Conservation (phyloP, 345 rosid genomes). For the Orychophragmus violaceus region DNA sequence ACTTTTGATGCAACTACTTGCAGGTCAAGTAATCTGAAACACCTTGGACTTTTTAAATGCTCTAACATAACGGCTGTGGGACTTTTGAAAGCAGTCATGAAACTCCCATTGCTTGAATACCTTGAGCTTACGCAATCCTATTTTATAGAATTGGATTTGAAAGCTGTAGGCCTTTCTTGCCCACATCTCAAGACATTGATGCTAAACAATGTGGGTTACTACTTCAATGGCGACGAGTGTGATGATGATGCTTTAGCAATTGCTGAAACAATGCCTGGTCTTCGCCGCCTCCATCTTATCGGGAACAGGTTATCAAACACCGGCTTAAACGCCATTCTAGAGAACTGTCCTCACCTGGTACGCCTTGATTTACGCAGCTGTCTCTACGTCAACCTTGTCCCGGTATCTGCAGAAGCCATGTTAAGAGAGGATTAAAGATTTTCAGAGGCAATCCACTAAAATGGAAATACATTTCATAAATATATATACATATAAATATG, state of each 20-base stretch:
- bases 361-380: neutral
- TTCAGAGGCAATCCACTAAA: too few relatives aligned
- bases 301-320: neutral
- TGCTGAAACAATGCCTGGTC: neutral
- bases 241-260: neutral
- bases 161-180: neutral
- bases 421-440: neutral
- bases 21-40: conserved; percentile 31
- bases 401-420: neutral
- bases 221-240: neutral
- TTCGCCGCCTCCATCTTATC: neutral
- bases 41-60: conserved; percentile 33
- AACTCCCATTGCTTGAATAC: neutral
- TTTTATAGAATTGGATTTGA: neutral
- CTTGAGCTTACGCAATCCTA: neutral
- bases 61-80: neutral
- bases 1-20: neutral
- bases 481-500: too few relatives aligned
- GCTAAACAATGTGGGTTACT: neutral
- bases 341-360: neutral
- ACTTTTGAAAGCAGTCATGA: conserved; percentile 6
- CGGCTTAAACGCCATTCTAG: conserved; percentile 1
- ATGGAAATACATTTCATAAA: too few relatives aligned
- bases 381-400: neutral
- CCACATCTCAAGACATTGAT: conserved; percentile 7